Percentiles rank a stretch among this genome's conserved stretches.
Conservation (phyloP, 225 moss, liverwort and hornwort genomes). For the Pseudoscleropodium purum region DNA sequence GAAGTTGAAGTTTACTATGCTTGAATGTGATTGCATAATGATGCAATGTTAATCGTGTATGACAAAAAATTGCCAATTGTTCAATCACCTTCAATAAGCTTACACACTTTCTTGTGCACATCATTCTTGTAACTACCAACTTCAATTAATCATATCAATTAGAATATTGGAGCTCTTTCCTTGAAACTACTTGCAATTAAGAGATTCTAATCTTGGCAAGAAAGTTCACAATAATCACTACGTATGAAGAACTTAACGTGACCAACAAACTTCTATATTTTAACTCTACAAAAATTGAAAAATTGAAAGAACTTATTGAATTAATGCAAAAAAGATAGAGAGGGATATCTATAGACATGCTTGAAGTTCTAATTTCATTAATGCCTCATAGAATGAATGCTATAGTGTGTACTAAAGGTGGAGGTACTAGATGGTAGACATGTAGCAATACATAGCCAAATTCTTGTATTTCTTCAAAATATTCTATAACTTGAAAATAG, state of each 20-base stretch:
- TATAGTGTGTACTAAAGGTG: background rate
- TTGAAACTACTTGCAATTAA: background rate
- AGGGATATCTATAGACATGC: background rate
- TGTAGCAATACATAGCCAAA: background rate
- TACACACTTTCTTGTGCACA: background rate
- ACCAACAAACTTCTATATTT: background rate
- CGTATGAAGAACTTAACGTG: background rate
- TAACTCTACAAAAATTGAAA: rapidly evolving
- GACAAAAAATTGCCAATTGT: background rate
- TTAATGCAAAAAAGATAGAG: background rate
- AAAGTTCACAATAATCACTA: background rate
- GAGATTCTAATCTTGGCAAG: background rate
- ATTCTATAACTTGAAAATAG: background rate
- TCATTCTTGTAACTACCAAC: rapidly evolving
- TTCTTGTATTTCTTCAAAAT: background rate
- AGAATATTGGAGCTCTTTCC: background rate
- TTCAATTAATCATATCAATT: background rate
- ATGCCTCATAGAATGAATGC: background rate
- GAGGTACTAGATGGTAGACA: background rate
- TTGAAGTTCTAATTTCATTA: background rate
- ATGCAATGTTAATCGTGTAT: background rate
- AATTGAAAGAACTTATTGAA: no score
- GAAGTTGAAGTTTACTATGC: background rate
- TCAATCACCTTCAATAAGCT: background rate
- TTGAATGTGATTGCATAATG: background rate